Conservation (phyloP, 2,329 filamentous ascomycete genomes). For the Alternaria ventricosa region DNA sequence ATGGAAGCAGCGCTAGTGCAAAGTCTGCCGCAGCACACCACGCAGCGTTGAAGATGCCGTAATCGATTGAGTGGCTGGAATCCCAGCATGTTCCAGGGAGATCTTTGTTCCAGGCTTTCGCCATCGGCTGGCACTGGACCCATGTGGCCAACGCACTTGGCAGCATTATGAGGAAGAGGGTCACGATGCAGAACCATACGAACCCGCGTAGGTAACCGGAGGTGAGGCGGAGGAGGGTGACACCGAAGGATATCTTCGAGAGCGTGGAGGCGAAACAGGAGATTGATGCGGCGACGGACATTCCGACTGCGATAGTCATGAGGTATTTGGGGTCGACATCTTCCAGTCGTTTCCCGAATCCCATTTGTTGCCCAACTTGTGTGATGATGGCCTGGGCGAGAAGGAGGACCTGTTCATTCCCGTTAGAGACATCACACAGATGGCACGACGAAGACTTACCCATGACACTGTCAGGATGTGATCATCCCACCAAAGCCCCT, state of each 20-base stretch:
- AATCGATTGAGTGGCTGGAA: constrained; percentile 16
- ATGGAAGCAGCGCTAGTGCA: constrained; percentile 34
- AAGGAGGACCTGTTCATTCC: constrained; percentile 24
- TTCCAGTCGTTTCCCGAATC: constrained; percentile 30
- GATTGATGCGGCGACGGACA: constrained; percentile 26
- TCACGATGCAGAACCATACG: constrained; percentile 34
- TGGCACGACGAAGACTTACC: constrained; percentile 13
- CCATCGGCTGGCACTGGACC: constrained; percentile 25
- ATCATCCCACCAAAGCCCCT: constrained; percentile 40
- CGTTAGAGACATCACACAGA: not conserved
- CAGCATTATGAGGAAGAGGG: constrained; percentile 35
- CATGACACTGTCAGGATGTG: constrained; percentile 34
- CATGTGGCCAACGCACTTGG: constrained; percentile 30
- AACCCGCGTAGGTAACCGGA: constrained; percentile 17
- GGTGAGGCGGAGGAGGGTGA: constrained; percentile 35
- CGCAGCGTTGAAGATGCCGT: constrained; percentile 39
- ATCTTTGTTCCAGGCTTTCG: constrained; percentile 24
- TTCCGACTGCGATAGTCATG: constrained; percentile 19
- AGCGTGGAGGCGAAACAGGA: constrained; percentile 35
- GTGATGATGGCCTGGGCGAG: constrained; percentile 26
- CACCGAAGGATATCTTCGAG: constrained; percentile 38
- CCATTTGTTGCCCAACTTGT: constrained; percentile 27
- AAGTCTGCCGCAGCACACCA: constrained; percentile 34
- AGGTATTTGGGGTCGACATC: constrained; percentile 26
- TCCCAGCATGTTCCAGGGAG: constrained; percentile 32